Conservation (phyloP, 2,329 filamentous ascomycete genomes). For the Hymenoscyphus linearis region DNA sequence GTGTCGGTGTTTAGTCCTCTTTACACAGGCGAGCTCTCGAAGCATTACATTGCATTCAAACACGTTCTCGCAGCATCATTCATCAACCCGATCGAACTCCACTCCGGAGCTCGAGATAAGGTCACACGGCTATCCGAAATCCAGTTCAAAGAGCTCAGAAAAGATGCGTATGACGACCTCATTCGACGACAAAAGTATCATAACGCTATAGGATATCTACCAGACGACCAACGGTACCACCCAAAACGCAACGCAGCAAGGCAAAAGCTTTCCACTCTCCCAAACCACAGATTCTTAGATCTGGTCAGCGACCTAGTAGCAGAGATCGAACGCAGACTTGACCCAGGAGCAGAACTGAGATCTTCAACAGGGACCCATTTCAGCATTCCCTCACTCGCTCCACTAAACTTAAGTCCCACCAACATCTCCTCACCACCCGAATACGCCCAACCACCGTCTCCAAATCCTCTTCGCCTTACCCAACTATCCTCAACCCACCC, state of each 20-base stretch:
- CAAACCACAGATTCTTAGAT: constrained; percentile 12
- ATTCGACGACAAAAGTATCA: constrained; percentile 17
- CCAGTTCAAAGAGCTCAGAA: constrained; percentile 19
- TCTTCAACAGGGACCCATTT: not conserved
- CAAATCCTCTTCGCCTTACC: not conserved
- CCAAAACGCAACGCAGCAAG: constrained; percentile 18
- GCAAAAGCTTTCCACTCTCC: constrained; percentile 13
- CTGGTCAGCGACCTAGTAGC: constrained; percentile 15
- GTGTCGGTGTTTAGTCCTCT: not conserved
- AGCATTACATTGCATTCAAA: constrained; percentile 14
- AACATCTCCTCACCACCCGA: not conserved
- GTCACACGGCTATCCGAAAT: constrained; percentile 7
- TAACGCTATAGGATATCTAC: constrained; percentile 16
- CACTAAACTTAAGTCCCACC: not conserved
- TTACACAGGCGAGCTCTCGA: not conserved
- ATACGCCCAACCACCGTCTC: not conserved
- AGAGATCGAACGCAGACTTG: constrained; percentile 16
- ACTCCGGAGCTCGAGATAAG: constrained; percentile 10
- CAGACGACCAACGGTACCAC: constrained; percentile 6
- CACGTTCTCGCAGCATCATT: constrained; percentile 1
- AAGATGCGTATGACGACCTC: constrained; percentile 21
- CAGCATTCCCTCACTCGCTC: not conserved
- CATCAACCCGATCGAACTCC: not conserved
- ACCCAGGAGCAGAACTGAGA: not conserved
- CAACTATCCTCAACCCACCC: not conserved